Percentiles rank a stretch among this genome's conserved stretches.
Conservation (phyloP, 345 rosid species). For the Ricinus communis region DNA sequence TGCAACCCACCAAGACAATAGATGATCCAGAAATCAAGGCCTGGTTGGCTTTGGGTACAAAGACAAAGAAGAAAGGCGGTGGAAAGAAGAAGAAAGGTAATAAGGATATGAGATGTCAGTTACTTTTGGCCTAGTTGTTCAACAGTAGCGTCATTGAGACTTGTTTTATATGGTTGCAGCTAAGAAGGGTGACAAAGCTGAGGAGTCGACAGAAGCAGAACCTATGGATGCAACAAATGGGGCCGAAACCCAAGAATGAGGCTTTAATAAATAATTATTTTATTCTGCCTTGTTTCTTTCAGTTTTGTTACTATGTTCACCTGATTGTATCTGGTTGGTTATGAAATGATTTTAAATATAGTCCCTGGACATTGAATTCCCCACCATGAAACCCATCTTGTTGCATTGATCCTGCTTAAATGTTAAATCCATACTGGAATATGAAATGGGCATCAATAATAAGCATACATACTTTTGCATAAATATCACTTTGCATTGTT, state of each 20-base stretch:
- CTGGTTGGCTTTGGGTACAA: slow-evolving; percentile 89
- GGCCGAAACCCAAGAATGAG: slow-evolving; percentile 40
- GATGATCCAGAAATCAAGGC: slow-evolving; percentile 96
- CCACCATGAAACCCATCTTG: too few relatives aligned
- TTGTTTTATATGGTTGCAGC: slow-evolving; percentile 40
- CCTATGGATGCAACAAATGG: slow-evolving; percentile 63
- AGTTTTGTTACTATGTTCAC: slow-evolving; percentile 52
- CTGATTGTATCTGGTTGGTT: slow-evolving; percentile 32
- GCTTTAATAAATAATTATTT: not conserved
- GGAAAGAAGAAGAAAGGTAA: slow-evolving; percentile 99
- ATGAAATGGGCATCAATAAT: too few relatives aligned
- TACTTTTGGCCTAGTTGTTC: too few relatives aligned
- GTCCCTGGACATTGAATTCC: slow-evolving; percentile 24
- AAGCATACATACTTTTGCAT: too few relatives aligned
- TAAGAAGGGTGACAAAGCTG: slow-evolving; percentile 71
- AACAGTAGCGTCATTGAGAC: not conserved
- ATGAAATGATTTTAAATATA: slow-evolving; percentile 32
- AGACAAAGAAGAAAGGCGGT: slow-evolving; percentile 93
- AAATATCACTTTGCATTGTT: too few relatives aligned
- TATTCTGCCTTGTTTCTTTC: slow-evolving; percentile 9
- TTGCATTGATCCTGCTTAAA: too few relatives aligned
- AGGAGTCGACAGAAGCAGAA: slow-evolving; percentile 55
- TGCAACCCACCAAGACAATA: slow-evolving; percentile 64
- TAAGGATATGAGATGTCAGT: too few relatives aligned
- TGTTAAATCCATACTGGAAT: too few relatives aligned